Base-by-base conservation (phyloP, 1,139 yeast genomes). In the Zhuliangozyma blackwelliae region DNA sequence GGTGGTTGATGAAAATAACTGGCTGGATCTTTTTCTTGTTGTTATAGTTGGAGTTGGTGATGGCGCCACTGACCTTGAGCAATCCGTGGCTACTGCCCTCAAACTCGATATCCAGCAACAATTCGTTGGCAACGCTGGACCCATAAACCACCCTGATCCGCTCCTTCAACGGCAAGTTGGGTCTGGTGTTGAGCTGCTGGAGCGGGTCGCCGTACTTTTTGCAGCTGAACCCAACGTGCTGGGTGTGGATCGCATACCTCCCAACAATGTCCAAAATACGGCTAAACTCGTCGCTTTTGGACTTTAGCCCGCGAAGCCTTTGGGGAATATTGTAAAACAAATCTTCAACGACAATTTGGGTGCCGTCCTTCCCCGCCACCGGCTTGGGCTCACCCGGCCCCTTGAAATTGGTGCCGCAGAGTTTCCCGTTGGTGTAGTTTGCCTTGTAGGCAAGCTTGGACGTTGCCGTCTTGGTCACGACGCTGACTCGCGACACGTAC, bases 291-390 rank as follows among this genome's bases (percentile, higher is more conserved):
- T 88, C 97, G 44, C 71, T 71, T 21, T 82, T 71, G 0, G 86
- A 73, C 42, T 72, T 70, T 37, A 90, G 61, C 0, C 95, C 75
- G 35, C 82, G 68, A 28, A 82, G 59, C 37, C 98, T 71, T 0
- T 95, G 77, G 0, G 96, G 95, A 22, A 84, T 77, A 52, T 92
- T 94, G 61, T 83, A 94, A 53, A 94, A 94, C 41, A 94, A 65
- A 54, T 92, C 96, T 54, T 89, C 97, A 5, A 89, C 95, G 0
- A 75, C 61, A 29, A 94, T 75, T 43, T 82, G 89, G 0, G 98
- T 92, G 0, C 99, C 99, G 32, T 72, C 73, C 43, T 77, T 82
- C 0, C 97, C 97, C 0, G 98, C 98, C 1, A 77, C 71, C 0
- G 96, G 89, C 45, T 75, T 75, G 0, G 94, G 87, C 0, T 72